A percentile compares a stretch with the other conserved stretches of the same genome.
phyloP scores from a whole-genome alignment of 352 stramenopile genomes.

The Pythium rhizo-oryzae region DNA sequence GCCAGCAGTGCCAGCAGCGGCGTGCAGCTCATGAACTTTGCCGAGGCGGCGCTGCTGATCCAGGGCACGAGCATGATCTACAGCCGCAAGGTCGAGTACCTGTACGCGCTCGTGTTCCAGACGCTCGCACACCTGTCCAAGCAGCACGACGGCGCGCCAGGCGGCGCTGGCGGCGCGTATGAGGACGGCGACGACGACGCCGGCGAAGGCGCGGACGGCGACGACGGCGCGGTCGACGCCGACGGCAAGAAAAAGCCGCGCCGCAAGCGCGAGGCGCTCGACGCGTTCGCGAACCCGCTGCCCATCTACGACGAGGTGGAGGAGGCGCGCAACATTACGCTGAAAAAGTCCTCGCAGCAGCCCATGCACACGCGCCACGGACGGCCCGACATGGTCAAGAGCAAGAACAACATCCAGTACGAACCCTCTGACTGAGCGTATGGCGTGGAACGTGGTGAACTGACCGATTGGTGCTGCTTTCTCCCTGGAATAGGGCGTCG shows the following conservation, averaged over 20 bases:
- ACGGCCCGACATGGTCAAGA: slow-evolving; percentile 28
- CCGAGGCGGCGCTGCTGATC: slow-evolving; percentile 92
- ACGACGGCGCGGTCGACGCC: background rate
- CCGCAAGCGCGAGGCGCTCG: slow-evolving; percentile 18
- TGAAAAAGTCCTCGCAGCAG: slow-evolving; percentile 27
- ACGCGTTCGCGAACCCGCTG: slow-evolving; percentile 61
- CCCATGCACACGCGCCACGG: background rate
- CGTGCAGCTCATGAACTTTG: slow-evolving; percentile 87
- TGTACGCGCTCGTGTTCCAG: slow-evolving; percentile 93
- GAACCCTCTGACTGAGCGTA: background rate
- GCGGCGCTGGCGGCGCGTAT: slow-evolving; percentile 22
- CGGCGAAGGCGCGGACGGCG: slow-evolving; percentile 27
- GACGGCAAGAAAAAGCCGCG: slow-evolving; percentile 8
- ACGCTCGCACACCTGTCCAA: slow-evolving; percentile 82
- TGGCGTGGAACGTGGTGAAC: background rate
- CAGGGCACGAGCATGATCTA: slow-evolving; percentile 94
- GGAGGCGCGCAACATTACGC: slow-evolving; percentile 64
- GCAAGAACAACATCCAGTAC: slow-evolving; percentile 74
- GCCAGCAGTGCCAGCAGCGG: background rate
- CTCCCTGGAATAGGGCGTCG: slow-evolving; percentile 42
- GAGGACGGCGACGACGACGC: slow-evolving; percentile 30
- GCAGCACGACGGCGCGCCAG: slow-evolving; percentile 43
- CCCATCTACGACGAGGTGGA: slow-evolving; percentile 66
- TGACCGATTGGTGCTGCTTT: slow-evolving; percentile 1
- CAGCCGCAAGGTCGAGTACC: slow-evolving; percentile 95